phyloP scores from a whole-genome alignment of 2,329 filamentous ascomycete genomes.

The Hymenoscyphus fraxineus region DNA sequence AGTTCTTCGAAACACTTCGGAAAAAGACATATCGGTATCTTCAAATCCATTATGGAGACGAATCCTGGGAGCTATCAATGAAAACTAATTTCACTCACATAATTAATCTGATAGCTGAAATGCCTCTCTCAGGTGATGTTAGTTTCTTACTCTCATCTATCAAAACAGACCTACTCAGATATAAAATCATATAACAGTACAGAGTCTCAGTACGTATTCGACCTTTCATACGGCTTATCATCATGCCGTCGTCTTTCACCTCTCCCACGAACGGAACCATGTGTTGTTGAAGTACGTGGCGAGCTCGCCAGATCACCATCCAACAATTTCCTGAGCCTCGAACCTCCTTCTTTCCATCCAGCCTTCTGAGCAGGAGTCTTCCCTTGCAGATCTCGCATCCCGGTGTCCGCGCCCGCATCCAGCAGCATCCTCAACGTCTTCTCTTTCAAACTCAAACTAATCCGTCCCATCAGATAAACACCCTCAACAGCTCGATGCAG shows the following conservation, averaged over 20 bases:
- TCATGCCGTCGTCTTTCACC: neutral
- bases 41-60: no score
- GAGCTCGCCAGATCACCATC: neutral
- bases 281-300: neutral
- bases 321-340: slow-evolving; percentile 17
- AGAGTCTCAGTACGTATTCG: neutral
- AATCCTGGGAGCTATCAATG: no score
- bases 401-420: slow-evolving; percentile 20
- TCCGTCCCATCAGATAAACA: slow-evolving; percentile 15
- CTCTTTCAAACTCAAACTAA: slow-evolving; percentile 14
- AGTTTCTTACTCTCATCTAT: neutral
- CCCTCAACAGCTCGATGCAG: slow-evolving; percentile 24
- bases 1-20: no score
- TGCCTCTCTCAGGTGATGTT: neutral
- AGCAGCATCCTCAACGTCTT: slow-evolving; percentile 19
- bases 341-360: slow-evolving; percentile 18
- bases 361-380: slow-evolving; percentile 17
- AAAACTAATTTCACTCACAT: no score
- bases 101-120: no score
- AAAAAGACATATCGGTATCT: no score
- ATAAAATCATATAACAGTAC: neutral
- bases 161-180: neutral
- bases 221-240: neutral
- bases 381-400: slow-evolving; percentile 15
- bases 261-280: neutral